Evolutionary conservation across 129 eudicot species (phyloP).

Genomic region (Rutidosis leptorrhynchoides): DNA sequence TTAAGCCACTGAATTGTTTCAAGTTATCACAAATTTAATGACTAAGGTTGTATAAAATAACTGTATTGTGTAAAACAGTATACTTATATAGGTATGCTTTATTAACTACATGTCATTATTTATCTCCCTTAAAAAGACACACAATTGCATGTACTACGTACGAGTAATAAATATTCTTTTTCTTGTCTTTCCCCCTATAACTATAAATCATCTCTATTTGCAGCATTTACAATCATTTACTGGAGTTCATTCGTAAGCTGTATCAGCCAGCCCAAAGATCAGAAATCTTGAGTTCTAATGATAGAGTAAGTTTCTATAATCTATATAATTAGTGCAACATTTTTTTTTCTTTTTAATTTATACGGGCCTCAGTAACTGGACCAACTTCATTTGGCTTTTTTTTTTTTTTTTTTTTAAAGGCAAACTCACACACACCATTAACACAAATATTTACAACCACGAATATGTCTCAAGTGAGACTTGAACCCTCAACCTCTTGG

Average conservation of each 20-base stretch:
- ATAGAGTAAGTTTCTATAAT: slow-evolving; percentile 40
- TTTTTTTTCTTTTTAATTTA: neutral
- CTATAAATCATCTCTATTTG: slow-evolving; percentile 7
- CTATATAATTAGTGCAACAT: neutral
- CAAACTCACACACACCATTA: no score
- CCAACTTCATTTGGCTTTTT: neutral
- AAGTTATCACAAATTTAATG: neutral
- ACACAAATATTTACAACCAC: no score
- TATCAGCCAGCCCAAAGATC: slow-evolving; percentile 38
- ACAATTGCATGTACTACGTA: neutral
- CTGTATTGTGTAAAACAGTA: no score
- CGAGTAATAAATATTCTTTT: neutral
- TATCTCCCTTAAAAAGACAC: neutral
- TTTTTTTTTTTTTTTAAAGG: no score
- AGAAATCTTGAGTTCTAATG: slow-evolving; percentile 16
- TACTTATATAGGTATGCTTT: neutral
- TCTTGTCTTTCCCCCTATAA: neutral
- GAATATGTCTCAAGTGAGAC: no score
- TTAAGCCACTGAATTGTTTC: neutral
- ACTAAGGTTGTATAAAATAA: neutral
- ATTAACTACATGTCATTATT: neutral
- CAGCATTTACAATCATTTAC: slow-evolving; percentile 74
- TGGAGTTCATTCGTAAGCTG: slow-evolving; percentile 50
- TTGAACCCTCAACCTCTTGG: no score
- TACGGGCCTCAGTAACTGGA: neutral